A percentile compares a stretch with the other conserved stretches of the same genome.
These are phyloP conservation scores for Mrakia frigida DNA, from an alignment of 768 basidiomycete genomes.

Conservation along the genomic window DNA sequence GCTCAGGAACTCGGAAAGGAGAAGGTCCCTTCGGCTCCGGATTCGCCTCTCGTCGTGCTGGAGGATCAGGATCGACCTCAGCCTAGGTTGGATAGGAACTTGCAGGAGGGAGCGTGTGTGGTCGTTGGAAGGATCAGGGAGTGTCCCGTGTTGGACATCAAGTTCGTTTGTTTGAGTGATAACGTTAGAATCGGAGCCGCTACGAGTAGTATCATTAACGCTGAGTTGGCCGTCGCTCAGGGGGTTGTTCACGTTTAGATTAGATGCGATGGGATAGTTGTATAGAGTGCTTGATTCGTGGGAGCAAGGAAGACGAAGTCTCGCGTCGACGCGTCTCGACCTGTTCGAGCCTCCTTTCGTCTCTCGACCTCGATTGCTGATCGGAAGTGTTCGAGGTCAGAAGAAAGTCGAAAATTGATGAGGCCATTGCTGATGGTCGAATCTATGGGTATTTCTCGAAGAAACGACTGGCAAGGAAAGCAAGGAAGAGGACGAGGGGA, in stretches of 20 bases:
- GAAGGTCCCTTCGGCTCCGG: constrained; percentile 67
- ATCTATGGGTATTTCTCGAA: no score
- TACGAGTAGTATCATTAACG: constrained; percentile 94
- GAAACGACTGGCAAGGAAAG: no score
- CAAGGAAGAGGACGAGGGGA: no score
- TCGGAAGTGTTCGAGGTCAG: no score
- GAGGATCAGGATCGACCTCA: constrained; percentile 90
- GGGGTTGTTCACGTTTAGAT: constrained; percentile 10
- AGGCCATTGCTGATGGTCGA: no score
- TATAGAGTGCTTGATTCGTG: neutral
- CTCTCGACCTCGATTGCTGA: no score
- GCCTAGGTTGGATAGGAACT: constrained; percentile 83
- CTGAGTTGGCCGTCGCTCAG: constrained; percentile 50
- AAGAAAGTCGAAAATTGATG: no score
- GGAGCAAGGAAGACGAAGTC: no score
- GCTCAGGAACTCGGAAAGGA: constrained; percentile 63
- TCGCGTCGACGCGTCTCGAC: neutral
- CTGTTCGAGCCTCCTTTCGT: neutral
- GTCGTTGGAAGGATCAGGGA: constrained; percentile 84
- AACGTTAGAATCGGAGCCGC: constrained; percentile 96
- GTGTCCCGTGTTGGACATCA: constrained; percentile 88
- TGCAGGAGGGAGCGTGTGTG: constrained; percentile 85
- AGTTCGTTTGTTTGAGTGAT: constrained; percentile 52
- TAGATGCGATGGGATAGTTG: neutral
- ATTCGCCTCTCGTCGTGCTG: constrained; percentile 80